Base-by-base conservation (phyloP, 2,329 filamentous ascomycete species). In the Drechslerella stenobrocha region DNA sequence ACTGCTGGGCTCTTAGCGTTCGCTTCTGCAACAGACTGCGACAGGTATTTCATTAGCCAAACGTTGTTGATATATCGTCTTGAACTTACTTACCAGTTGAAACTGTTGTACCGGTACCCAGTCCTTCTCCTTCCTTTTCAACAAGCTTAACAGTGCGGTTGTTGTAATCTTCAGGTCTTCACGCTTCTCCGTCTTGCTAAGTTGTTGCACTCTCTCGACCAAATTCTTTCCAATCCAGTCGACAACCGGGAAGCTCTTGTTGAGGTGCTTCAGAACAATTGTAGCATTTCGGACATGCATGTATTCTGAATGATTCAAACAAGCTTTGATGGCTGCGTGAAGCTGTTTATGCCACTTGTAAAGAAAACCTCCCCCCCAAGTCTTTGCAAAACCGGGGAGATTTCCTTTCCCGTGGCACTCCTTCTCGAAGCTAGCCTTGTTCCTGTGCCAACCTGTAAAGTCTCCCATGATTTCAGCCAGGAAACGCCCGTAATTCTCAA, bases 221-320 rank as follows among this genome's bases (percentile, higher is more conserved):
- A 74, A 61, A 2, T 70, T 73, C 35, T 80, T 81, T 30, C 89
- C 93, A 81, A 95, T 92, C 76, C 90, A 93, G 74, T 95, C 90
- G 61, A 97, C 84, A 13, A 86, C 87, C 2, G 93, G 95, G 80
- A 96, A 98, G 73, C 85, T 82, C 51, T 90, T 85, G 22, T 89
- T 83, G 47, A 96, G 81, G 8, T 84, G 82, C 75, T 93, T 95
- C 64, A 98, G 80, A 2, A 97, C 82, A 61, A 88, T 93, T 71
- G 97, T 95, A 44, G 90, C 90, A 75, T 98, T 98, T 57, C 92
- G 86, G 75, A 97, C 95, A 76, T 96, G 91, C 87, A 96, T 96
- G 83, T 93, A 98, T 77, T 97, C 92, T 3, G 64, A 57, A 24
- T 87, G 87, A 15, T 84, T 84, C 46, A 98, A 81, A 75, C 92